These are phyloP conservation scores for Yamadazyma siamensis DNA, from an alignment of 1,139 yeast genomes.

Conservation along the genomic window DNA sequence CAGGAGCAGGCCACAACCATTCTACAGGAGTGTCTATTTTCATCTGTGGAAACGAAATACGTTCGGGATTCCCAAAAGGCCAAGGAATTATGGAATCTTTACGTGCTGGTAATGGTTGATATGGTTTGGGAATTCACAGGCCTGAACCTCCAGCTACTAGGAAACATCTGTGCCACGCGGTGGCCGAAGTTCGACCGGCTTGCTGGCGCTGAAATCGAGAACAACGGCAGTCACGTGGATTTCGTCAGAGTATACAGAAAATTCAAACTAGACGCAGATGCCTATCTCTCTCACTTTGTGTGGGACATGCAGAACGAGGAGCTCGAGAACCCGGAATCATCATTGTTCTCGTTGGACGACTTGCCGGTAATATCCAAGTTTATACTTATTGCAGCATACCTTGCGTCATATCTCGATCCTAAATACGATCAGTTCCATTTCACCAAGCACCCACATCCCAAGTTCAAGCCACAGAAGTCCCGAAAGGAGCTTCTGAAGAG, in stretches of 20 bases:
- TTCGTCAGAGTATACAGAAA: slow-evolving; percentile 48
- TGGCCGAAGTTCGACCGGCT: slow-evolving; percentile 59
- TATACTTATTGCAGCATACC: slow-evolving; percentile 62
- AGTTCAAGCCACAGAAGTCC: slow-evolving; percentile 27
- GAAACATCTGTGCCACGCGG: slow-evolving; percentile 38
- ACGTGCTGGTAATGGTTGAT: slow-evolving; percentile 49
- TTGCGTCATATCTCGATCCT: slow-evolving; percentile 66
- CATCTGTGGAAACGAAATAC: slow-evolving; percentile 20
- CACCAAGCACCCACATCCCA: slow-evolving; percentile 53
- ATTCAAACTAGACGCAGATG: slow-evolving; percentile 12
- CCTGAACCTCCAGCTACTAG: slow-evolving; percentile 43
- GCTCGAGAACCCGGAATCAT: slow-evolving; percentile 19
- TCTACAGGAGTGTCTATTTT: slow-evolving; percentile 26
- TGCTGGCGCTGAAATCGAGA: slow-evolving; percentile 9
- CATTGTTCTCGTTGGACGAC: slow-evolving; percentile 23
- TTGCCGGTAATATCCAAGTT: slow-evolving; percentile 58
- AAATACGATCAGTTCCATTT: slow-evolving; percentile 58
- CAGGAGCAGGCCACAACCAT: slow-evolving; percentile 38
- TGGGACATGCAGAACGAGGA: slow-evolving; percentile 22
- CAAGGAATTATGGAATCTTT: slow-evolving; percentile 45
- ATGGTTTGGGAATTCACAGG: slow-evolving; percentile 53
- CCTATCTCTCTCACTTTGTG: background rate
- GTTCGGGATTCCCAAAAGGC: slow-evolving; percentile 22
- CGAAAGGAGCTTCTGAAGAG: slow-evolving; percentile 35
- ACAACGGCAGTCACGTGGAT: slow-evolving; percentile 22